Percentiles rank a stretch among this genome's conserved stretches.
phyloP scores from a whole-genome alignment of 768 basidiomycete genomes.

The Suillus decipiens region DNA sequence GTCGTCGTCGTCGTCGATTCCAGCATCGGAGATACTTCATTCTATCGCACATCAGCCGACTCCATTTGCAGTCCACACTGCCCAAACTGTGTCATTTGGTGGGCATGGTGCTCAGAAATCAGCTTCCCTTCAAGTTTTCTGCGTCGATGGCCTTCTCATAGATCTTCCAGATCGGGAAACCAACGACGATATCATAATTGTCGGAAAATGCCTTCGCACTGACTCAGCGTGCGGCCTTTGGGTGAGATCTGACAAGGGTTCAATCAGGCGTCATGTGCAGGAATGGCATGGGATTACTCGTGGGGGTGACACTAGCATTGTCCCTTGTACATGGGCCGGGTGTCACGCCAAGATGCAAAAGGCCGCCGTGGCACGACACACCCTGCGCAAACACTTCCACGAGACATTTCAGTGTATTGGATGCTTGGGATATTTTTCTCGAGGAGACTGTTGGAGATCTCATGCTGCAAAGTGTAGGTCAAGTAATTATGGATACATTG shows the following conservation, averaged over 20 bases:
- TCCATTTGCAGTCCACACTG: no score
- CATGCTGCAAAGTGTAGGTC: neutral
- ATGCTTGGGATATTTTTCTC: neutral
- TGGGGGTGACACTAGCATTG: neutral
- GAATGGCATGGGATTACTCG: constrained; percentile 4
- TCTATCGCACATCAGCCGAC: no score
- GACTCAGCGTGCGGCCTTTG: constrained; percentile 10
- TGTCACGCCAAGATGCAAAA: neutral
- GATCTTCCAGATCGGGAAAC: neutral
- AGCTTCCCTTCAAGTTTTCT: no score
- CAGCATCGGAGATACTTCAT: neutral
- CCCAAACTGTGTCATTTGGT: neutral
- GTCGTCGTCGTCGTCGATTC: neutral
- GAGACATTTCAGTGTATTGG: neutral
- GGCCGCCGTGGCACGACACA: neutral
- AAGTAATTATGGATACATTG: neutral
- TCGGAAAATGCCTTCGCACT: constrained; percentile 2
- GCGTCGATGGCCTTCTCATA: neutral
- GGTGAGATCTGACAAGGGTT: constrained; percentile 8
- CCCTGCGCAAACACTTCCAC: neutral
- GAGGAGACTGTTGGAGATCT: neutral
- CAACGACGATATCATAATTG: neutral
- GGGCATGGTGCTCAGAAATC: neutral
- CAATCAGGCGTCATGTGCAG: constrained; percentile 8
- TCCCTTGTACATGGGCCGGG: constrained; percentile 3